Evolutionary conservation across 495 filamentous ascomycete genomes (phyloP).

Genomic region (Venustampulla echinocandica): DNA sequence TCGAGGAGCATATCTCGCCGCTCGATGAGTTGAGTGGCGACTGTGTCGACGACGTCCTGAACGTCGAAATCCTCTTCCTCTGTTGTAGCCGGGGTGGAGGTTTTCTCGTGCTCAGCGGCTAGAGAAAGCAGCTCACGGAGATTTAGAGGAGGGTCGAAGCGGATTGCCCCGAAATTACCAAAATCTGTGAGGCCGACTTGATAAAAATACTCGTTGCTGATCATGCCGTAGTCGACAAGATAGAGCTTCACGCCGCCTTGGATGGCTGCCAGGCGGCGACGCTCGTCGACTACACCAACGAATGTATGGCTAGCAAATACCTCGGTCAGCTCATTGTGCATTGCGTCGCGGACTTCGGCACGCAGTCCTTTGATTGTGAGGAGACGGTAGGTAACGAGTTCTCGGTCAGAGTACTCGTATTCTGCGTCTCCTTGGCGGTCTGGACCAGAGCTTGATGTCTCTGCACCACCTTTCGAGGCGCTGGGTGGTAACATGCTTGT

Average conservation of each 20-base stretch:
- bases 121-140: conserved; percentile 62
- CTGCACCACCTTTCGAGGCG: not conserved
- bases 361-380: conserved; percentile 79
- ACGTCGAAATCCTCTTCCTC: conserved; percentile 54
- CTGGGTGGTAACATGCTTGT: conserved; percentile 75
- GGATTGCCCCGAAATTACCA: conserved; percentile 84
- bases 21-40: conserved; percentile 55
- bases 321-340: conserved; percentile 86
- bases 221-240: conserved; percentile 87
- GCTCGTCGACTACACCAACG: conserved; percentile 85
- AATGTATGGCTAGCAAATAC: conserved; percentile 86
- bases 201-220: conserved; percentile 90
- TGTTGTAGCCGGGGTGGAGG: conserved; percentile 14
- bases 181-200: conserved; percentile 95
- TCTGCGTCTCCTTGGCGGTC: conserved; percentile 33
- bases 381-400: conserved; percentile 56
- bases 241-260: conserved; percentile 90
- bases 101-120: conserved; percentile 61
- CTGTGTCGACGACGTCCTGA: conserved; percentile 51
- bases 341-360: conserved; percentile 66
- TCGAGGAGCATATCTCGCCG: conserved; percentile 80
- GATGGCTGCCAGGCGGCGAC: conserved; percentile 78
- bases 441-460: conserved; percentile 10
- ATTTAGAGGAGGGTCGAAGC: conserved; percentile 65
- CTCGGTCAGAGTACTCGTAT: conserved; percentile 64